Percentiles rank a stretch among this genome's conserved stretches.
Evolutionary conservation across 192 early-diverging fungal species (phyloP).

Genomic region (Funneliformis geosporum): DNA sequence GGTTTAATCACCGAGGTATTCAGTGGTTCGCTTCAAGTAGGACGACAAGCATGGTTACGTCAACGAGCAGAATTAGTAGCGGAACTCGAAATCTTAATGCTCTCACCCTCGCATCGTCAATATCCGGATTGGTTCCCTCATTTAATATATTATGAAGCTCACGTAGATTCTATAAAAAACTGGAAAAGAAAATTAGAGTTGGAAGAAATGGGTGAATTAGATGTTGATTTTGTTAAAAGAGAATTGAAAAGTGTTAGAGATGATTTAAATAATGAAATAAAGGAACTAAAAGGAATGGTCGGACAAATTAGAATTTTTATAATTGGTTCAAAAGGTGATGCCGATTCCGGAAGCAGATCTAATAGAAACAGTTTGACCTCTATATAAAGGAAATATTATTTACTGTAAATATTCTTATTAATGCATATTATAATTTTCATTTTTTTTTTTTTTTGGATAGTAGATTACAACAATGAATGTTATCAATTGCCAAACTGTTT

Average conservation of each 20-base stretch:
- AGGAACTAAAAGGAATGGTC: not conserved
- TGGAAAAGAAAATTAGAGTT: not conserved
- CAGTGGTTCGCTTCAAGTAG: not conserved
- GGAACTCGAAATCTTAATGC: not conserved
- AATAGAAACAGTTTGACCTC: not conserved
- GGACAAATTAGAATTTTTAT: not conserved
- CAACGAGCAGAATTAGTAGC: constrained; percentile 19
- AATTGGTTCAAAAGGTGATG: not conserved
- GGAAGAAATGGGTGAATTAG: not conserved
- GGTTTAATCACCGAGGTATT: constrained; percentile 20
- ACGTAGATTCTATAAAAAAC: not conserved
- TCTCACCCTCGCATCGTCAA: not conserved
- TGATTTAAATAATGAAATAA: not conserved
- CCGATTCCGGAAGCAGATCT: not conserved
- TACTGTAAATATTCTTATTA: too few relatives aligned
- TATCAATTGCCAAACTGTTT: too few relatives aligned
- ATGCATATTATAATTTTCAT: too few relatives aligned
- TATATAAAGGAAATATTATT: not conserved
- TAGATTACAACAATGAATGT: too few relatives aligned
- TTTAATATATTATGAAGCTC: constrained; percentile 18
- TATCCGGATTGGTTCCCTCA: constrained; percentile 12
- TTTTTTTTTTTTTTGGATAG: too few relatives aligned
- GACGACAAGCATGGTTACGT: constrained; percentile 3
- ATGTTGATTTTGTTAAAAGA: not conserved
- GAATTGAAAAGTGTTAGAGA: not conserved